Percentiles rank a stretch among this genome's conserved stretches.
Conservation (phyloP, 2,329 filamentous ascomycete species). For the Coniochaeta sp. region DNA sequence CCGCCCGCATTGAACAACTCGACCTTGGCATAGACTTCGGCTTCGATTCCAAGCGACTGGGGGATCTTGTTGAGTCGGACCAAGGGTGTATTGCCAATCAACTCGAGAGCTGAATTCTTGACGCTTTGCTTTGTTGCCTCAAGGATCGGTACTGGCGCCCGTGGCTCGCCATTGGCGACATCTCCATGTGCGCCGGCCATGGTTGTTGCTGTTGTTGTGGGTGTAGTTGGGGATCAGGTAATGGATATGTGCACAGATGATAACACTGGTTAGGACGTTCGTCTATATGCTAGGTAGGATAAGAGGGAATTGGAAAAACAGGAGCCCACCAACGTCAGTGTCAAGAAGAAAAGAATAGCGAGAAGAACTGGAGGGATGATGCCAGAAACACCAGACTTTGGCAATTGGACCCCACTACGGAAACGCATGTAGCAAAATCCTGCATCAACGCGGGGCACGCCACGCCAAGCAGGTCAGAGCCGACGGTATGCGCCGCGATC, state of each 20-base stretch:
- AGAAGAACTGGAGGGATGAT: not conserved
- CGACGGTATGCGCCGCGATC: not conserved
- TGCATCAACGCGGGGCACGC: not conserved
- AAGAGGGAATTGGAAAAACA: not conserved
- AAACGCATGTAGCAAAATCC: not conserved
- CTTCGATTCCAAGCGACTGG: conserved; percentile 81
- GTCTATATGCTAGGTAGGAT: not conserved
- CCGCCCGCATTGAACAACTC: conserved; percentile 93
- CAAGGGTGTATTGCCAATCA: conserved; percentile 95
- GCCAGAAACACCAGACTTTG: not conserved
- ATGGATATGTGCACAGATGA: not conserved
- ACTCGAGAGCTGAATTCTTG: conserved; percentile 60
- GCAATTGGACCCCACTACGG: not conserved
- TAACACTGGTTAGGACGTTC: too few species aligned
- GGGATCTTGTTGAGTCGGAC: conserved; percentile 91
- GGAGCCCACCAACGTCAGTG: not conserved
- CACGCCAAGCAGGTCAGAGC: not conserved
- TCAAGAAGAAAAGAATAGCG: not conserved
- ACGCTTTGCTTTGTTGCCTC: conserved; percentile 6
- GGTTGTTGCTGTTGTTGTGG: not conserved
- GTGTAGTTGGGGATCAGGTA: not conserved
- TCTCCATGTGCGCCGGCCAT: not conserved
- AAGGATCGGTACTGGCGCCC: not conserved
- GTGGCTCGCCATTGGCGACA: not conserved
- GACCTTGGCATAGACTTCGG: conserved; percentile 82